These are phyloP conservation scores for Pseudonectria buxi DNA, from an alignment of 2,329 filamentous ascomycete species.

Conservation along the genomic window DNA sequence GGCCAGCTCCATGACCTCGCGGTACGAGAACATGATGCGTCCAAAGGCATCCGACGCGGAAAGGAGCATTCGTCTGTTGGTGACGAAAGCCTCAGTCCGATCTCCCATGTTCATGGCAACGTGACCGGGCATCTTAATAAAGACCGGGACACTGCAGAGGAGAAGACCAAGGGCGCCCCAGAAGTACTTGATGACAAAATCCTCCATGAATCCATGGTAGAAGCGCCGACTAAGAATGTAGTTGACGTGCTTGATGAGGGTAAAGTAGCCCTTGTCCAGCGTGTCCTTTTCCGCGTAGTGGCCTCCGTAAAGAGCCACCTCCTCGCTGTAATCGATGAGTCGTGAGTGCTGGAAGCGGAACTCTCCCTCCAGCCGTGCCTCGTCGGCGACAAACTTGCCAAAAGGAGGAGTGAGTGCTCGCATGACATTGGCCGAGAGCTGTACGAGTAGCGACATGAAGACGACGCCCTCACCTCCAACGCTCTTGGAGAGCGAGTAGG, in stretches of 20 bases:
- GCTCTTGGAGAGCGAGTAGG: slow-evolving; percentile 83
- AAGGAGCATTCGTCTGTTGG: slow-evolving; percentile 84
- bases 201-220: slow-evolving; percentile 99
- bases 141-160: slow-evolving; percentile 91
- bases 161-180: slow-evolving; percentile 91
- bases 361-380: slow-evolving; percentile 88
- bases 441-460: slow-evolving; percentile 89
- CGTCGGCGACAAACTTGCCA: slow-evolving; percentile 94
- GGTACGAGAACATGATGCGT: slow-evolving; percentile 95
- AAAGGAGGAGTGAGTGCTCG: slow-evolving; percentile 91
- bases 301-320: slow-evolving; percentile 85
- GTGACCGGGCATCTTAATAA: slow-evolving; percentile 81
- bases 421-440: slow-evolving; percentile 89
- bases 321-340: slow-evolving; percentile 92
- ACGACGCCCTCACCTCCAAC: slow-evolving; percentile 96
- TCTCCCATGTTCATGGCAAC: slow-evolving; percentile 61
- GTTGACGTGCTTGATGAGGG: slow-evolving; percentile 97
- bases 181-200: slow-evolving; percentile 99
- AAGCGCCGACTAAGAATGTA: slow-evolving; percentile 83
- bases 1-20: slow-evolving; percentile 91
- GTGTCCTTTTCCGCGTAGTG: slow-evolving; percentile 94
- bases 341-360: slow-evolving; percentile 93
- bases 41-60: slow-evolving; percentile 94
- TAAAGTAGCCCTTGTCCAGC: slow-evolving; percentile 97
- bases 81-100: slow-evolving; percentile 74